Evolutionary conservation across 2,329 filamentous ascomycete species (phyloP).

Genomic region (Dactylellina leptospora): DNA sequence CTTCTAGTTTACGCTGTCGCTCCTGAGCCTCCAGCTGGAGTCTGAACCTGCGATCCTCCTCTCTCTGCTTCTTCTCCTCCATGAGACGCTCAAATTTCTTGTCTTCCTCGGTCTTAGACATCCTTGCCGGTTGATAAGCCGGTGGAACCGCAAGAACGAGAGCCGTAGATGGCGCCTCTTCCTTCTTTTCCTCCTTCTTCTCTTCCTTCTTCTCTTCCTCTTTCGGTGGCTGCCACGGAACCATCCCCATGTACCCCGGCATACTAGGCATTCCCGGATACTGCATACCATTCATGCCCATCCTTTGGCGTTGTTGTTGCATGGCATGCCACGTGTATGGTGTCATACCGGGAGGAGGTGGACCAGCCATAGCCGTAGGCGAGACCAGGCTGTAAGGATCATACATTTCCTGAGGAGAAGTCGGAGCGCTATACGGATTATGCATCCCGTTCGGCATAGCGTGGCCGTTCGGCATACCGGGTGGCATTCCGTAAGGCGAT

Average conservation of each 20-base stretch:
- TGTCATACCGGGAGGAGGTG: conserved; percentile 25
- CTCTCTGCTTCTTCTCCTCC: conserved; percentile 50
- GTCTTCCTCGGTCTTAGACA: conserved; percentile 51
- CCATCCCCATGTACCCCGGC: conserved; percentile 45
- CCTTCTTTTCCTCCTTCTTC: conserved; percentile 60
- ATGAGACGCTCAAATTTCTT: conserved; percentile 49
- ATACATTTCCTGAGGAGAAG: conserved; percentile 36
- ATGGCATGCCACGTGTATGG: conserved; percentile 41
- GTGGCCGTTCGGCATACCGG: conserved; percentile 30
- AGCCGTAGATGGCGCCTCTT: conserved; percentile 40
- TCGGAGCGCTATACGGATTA: conserved; percentile 34
- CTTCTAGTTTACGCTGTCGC: conserved; percentile 57
- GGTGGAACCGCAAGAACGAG: conserved; percentile 57
- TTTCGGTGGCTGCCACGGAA: conserved; percentile 51
- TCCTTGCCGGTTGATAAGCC: conserved; percentile 55
- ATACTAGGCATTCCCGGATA: conserved; percentile 25
- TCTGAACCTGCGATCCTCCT: conserved; percentile 54
- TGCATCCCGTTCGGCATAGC: conserved; percentile 36
- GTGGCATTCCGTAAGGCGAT: conserved; percentile 25
- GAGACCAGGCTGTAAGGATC: conserved; percentile 36
- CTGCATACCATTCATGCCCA: conserved; percentile 22
- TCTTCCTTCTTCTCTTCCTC: conserved; percentile 57
- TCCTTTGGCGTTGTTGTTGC: conserved; percentile 36
- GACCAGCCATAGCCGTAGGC: conserved; percentile 16
- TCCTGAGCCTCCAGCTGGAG: conserved; percentile 54